Evolutionary conservation across 176 grass and related monocot genomes (phyloP), one percentile per base, ranked within the genome.

Genomic region (Raddia distichophylla): DNA sequence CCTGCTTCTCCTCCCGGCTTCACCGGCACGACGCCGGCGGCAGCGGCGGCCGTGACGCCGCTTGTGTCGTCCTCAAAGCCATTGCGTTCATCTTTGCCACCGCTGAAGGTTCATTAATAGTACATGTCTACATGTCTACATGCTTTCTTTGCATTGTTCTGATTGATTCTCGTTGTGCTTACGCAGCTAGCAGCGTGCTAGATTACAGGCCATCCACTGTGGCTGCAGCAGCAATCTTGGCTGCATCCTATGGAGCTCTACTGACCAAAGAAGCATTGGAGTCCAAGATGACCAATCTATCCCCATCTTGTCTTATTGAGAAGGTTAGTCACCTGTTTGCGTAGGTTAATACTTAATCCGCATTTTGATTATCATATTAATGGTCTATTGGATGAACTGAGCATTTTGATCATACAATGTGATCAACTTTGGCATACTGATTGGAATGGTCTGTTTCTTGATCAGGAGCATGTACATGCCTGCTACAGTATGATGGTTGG

Each of bases 201-300:
- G 86, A 91, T 87, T 86, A 87, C 81, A 91, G 83, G 60, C 89
- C 92, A 43, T 94, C 92, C 55, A 84, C 89, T 78, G 83, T 91
- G 27, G 89, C 92, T 78, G 86, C 89, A 84, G 83, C 92, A 82
- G 86, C 92, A 83, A 84, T 84, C 80, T 89, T 94, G 84, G 89
- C 89, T 82, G 92, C 89, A 72, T 87, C 89, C 73, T 77, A 74
- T 70, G 93, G 87, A 56, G 54, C 76, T 84, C 65, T 81, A 22
- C 69, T 89, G 65, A 85, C 84, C 64, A 90, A 83, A 65, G 87
- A 92, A 9, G 81, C 74, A 79, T 45, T 94, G 77, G 87, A 85
- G 63, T 66, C 68, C 54, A 94, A 87, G 73, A 90, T 94, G 62
- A 85, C 35, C 55, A 45, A 42, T 67, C 61, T 90, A 34, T 90